These are phyloP conservation scores for Sanghuangporus weigelae DNA, from an alignment of 1,284 basidiomycete genomes.

Conservation along the genomic window DNA sequence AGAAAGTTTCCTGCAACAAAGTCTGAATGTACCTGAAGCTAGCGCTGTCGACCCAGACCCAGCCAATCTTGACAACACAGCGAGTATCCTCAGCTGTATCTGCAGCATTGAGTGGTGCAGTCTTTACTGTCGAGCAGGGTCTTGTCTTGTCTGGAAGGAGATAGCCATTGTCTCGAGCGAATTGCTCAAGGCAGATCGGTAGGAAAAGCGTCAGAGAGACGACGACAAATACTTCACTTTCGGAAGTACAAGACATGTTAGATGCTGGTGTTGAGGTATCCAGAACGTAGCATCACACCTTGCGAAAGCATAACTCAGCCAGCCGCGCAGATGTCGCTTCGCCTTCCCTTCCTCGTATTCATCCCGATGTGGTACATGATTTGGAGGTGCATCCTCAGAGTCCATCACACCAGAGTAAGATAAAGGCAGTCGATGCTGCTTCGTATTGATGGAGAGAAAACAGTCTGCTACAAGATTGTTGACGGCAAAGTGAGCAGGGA, in stretches of 20 bases:
- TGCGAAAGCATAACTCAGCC: slow-evolving; percentile 75
- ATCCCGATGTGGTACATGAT: no score
- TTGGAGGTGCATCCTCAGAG: not conserved
- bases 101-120: slow-evolving; percentile 15
- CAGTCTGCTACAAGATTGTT: not conserved
- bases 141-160: slow-evolving; percentile 54
- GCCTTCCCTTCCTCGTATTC: slow-evolving; percentile 4
- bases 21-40: slow-evolving; percentile 65
- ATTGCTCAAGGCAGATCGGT: slow-evolving; percentile 79
- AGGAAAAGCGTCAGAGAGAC: slow-evolving; percentile 77
- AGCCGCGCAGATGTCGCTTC: slow-evolving; percentile 49
- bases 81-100: slow-evolving; percentile 33
- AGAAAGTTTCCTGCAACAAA: not conserved
- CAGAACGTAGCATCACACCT: slow-evolving; percentile 39
- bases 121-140: slow-evolving; percentile 37
- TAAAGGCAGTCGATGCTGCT: not conserved
- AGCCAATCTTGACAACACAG: slow-evolving; percentile 72
- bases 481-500: not conserved
- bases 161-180: slow-evolving; percentile 76
- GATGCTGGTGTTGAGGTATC: not conserved
- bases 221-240: slow-evolving; percentile 76
- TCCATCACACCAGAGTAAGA: not conserved
- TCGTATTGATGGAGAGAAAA: not conserved
- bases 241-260: not conserved
- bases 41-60: slow-evolving; percentile 81